Evolutionary conservation across 345 rosid species (phyloP), one percentile per base, ranked within the genome.

Genomic region (Salix exigua): DNA sequence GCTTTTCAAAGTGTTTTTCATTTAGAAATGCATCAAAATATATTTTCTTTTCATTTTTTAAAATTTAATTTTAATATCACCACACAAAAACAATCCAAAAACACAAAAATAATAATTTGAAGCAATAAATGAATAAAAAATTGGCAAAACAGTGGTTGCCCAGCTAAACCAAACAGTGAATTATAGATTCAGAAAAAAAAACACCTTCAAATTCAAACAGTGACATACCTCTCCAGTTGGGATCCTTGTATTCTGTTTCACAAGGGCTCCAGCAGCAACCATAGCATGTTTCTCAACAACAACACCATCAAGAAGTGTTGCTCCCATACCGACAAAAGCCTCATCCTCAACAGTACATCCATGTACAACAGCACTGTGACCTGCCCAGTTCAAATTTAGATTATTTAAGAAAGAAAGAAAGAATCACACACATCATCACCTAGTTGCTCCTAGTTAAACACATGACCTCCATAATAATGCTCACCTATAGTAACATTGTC

Each of bases 191-290:
- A 25, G 46, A 28, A 31, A 64, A 31, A 64, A 31, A 16, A 35
- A 23, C n/a, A 61, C 4, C 58, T 31, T 33, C 17, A 60, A 55
- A 31, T 67, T 70, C 33, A 31, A 31, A 31, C 33, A 31, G 33
- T 28, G n/a, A 38, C 48, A 77, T 89, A 93, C 99, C 97, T 95
- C 97, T 66, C 97, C 93, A 51, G 94, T 55, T 70, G 97, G 92
- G 80, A 95, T 89, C 84, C 79, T 89, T 44, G 96, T 87, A 80
- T 93, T 95, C 88, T 95, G 97, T 76, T 96, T 83, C 50, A 93
- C 99, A 81, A 95, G 99, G 68, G 99, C 90, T 80, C 99, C 99
- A 76, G 97, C 99, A 77, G 97, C 96, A 85, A 95, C 93, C 94
- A 95, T 90, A 35, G 83, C 91, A 87, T 93, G 88, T 85, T 89